Conservation (phyloP, 352 stramenopile species). For the Pythium folliculosum region DNA sequence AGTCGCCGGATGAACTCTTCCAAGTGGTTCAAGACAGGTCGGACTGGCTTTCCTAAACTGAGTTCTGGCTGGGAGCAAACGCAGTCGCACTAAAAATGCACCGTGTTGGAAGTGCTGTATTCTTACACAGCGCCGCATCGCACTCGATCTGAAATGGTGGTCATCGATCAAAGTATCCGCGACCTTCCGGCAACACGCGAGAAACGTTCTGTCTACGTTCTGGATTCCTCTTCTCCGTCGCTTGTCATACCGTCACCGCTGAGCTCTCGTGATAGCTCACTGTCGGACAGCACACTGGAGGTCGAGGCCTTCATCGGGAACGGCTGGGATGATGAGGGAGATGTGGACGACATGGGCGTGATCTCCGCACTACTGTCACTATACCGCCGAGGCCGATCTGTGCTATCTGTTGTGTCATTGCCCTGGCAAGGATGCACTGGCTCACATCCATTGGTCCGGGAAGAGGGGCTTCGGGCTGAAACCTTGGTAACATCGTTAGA, state of each 20-base stretch:
- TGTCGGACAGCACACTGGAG: slow-evolving; percentile 56
- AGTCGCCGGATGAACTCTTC: background rate
- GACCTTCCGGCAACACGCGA: background rate
- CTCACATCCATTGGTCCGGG: background rate
- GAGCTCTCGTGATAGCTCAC: slow-evolving; percentile 50
- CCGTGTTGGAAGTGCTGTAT: background rate
- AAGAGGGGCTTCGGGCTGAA: background rate
- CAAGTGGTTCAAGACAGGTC: background rate
- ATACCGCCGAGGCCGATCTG: slow-evolving; percentile 21
- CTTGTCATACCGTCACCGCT: slow-evolving; percentile 40
- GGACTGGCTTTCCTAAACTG: slow-evolving; percentile 2
- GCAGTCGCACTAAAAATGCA: background rate
- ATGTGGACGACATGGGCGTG: slow-evolving; percentile 15
- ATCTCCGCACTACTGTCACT: slow-evolving; percentile 27
- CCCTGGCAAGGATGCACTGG: background rate
- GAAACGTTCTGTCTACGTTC: slow-evolving; percentile 11
- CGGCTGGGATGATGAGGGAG: slow-evolving; percentile 18
- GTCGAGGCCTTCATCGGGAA: slow-evolving; percentile 42
- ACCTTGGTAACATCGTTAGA: background rate
- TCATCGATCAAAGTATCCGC: background rate
- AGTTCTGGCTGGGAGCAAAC: background rate
- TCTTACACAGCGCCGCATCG: background rate
- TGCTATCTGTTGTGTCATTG: background rate
- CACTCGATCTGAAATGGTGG: background rate
- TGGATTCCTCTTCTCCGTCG: slow-evolving; percentile 32